phyloP scores from a whole-genome alignment of 768 basidiomycete genomes.

The Sarcodon sp. region DNA sequence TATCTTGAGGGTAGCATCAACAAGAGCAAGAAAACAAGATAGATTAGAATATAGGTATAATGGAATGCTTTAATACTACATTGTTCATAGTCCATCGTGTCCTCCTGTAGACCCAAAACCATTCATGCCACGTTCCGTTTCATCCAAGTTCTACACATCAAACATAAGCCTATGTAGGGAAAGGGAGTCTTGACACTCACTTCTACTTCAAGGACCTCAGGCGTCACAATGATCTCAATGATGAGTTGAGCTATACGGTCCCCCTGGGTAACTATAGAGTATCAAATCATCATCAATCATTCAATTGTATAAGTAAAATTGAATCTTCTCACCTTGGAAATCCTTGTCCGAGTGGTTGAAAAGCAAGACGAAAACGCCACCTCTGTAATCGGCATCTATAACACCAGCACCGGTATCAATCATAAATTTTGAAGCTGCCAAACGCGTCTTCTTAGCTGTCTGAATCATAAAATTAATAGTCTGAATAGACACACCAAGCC shows the following conservation, averaged over 20 bases:
- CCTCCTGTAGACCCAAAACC: slow-evolving; percentile 97
- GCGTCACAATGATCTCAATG: slow-evolving; percentile 80
- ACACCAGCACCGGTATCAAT: slow-evolving; percentile 98
- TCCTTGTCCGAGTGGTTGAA: slow-evolving; percentile 89
- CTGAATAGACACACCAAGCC: slow-evolving; percentile 54
- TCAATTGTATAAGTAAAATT: neutral
- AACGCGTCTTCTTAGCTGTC: neutral
- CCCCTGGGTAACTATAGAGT: slow-evolving; percentile 64
- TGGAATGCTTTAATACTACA: too few species aligned
- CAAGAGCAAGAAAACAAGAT: too few species aligned
- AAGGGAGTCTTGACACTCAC: slow-evolving; percentile 27
- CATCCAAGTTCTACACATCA: slow-evolving; percentile 57
- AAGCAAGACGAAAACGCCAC: slow-evolving; percentile 79
- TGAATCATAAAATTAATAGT: neutral
- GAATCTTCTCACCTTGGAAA: slow-evolving; percentile 50
- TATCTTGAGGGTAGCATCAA: too few species aligned
- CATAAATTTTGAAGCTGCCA: slow-evolving; percentile 87
- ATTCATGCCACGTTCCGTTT: slow-evolving; percentile 70
- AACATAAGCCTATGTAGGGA: neutral
- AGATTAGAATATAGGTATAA: too few species aligned
- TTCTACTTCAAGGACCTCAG: slow-evolving; percentile 76
- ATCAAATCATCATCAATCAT: slow-evolving; percentile 1
- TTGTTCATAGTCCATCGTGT: slow-evolving; percentile 32
- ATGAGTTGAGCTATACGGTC: slow-evolving; percentile 96
- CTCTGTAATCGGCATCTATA: slow-evolving; percentile 93